Base-by-base conservation (phyloP, 169 alveolate genomes). In the Plasmodium malariae region DNA sequence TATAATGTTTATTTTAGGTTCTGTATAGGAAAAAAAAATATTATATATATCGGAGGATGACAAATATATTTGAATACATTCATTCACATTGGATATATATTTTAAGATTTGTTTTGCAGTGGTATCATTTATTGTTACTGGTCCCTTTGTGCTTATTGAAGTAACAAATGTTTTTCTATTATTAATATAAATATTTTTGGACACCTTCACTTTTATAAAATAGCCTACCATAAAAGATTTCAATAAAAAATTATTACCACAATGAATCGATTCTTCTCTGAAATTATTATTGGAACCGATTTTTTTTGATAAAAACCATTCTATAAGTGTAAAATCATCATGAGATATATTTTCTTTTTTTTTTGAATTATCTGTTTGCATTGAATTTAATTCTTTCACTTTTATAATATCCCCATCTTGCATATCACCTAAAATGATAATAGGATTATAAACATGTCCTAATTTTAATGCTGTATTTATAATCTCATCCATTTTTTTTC, bases 181-280 rank as follows among this genome's bases (percentile, higher is more conserved):
- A 59, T 78, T 65, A 21, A 76, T 60, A 67, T 60, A 88, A 30
- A 91, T 68, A 40, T 94, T 94, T 88, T 91, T 93, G 54, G 88
- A 93, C 36, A 93, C 94, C 21, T 88, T 89, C 28, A 88, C 87
- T 88, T 87, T 59, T 28, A 93, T 86, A 62, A 70, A 93, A 59
- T 73, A 90, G 28, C 96, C 96, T 93, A 93, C 93, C 96, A 83
- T 93, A 51, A 24, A 88, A n/a, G 93, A 94, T 57, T 63, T 68
- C n/a, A 93, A 88, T 78, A 88, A 92, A 40, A 93, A 85, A 28
- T 74, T 88, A 68, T 89, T 94, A 36, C 89, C 90, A 55, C 60
- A 49, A 49, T 88, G 83, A 37, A 91, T 74, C 1, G 94, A 37
- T 14, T 51, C 70, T 59, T 86, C 68, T 24, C 74, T 55, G 63